Base-by-base conservation (phyloP, 345 rosid species). In the Aquilaria sinensis region DNA sequence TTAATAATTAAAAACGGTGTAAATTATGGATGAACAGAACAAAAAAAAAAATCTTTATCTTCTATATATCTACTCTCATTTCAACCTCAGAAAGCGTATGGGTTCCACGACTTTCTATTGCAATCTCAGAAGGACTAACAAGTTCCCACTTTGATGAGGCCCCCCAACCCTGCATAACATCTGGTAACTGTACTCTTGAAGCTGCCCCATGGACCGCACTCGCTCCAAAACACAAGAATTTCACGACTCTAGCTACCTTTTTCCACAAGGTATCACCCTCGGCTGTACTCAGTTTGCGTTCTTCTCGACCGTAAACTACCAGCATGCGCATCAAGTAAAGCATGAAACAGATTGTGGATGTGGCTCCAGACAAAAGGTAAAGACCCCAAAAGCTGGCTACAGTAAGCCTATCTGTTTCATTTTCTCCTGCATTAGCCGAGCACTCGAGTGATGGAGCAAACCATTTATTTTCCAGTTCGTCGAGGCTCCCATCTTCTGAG, bases 351-450 rank as follows among this genome's bases (percentile, higher is more conserved):
- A 71, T 48, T 0, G 76, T 59, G 48, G 90, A 82, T 31, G 73
- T 69, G 12, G 53, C 70, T n/a, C 74, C 76, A 31, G 77, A 70
- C 56, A 67, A 10, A 29, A 71, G 31, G 55, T 51, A 80, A 56
- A 85, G 79, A 56, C 71, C 82, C 83, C 75, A 78, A 75, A 85
- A 85, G 61, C 75, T 74, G 14, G 31, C 50, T 16, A 82, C 65
- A 52, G 67, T 69, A 63, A 85, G 66, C 49, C 69, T 77, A 53
- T 65, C 65, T 8, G 74, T 48, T 47, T 16, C 13, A 6, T 47
- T 32, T 7, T 67, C 66, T 12, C 58, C 63, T 61, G 58, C 52
- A 10, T 61, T 55, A 31, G 32, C 11, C 2, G 56, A 32, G 58
- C 90, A 82, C 29, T 60, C 70, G 0, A 33, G 3, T 0, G 74